Conservation (phyloP, 257 asterid genomes). For the Perilla frutescens region DNA sequence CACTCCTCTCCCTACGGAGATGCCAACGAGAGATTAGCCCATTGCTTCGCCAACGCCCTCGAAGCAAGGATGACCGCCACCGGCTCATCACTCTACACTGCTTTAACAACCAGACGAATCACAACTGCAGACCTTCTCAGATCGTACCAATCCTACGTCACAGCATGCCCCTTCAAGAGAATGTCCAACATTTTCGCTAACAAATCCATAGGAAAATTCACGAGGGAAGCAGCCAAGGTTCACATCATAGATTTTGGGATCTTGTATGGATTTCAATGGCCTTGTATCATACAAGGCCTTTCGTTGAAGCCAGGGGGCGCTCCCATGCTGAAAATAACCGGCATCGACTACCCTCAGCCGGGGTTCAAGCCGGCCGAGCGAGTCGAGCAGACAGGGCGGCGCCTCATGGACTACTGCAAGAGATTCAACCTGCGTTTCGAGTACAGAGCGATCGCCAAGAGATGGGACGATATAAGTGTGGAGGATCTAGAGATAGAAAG, state of each 20-base stretch:
- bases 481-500: slow-evolving; percentile 57
- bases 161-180: slow-evolving; percentile 61
- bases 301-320: slow-evolving; percentile 70
- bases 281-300: slow-evolving; percentile 65
- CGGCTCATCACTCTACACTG: slow-evolving; percentile 51
- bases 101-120: slow-evolving; percentile 34
- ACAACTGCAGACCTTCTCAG: slow-evolving; percentile 49
- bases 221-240: slow-evolving; percentile 37
- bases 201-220: slow-evolving; percentile 49
- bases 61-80: slow-evolving; percentile 66
- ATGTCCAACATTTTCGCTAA: slow-evolving; percentile 67
- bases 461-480: slow-evolving; percentile 53
- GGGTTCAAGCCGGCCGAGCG: slow-evolving; percentile 68
- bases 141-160: slow-evolving; percentile 51
- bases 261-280: slow-evolving; percentile 80
- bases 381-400: slow-evolving; percentile 64
- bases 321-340: slow-evolving; percentile 60
- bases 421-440: slow-evolving; percentile 58
- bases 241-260: slow-evolving; percentile 79
- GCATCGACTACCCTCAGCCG: slow-evolving; percentile 71
- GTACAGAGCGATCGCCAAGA: slow-evolving; percentile 66
- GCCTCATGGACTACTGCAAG: slow-evolving; percentile 49
- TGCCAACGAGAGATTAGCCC: slow-evolving; percentile 59
- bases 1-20: slow-evolving; percentile 59
- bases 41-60: slow-evolving; percentile 61